phyloP scores from a whole-genome alignment of 805 yeast genomes.

The Barnettozyma populi region DNA sequence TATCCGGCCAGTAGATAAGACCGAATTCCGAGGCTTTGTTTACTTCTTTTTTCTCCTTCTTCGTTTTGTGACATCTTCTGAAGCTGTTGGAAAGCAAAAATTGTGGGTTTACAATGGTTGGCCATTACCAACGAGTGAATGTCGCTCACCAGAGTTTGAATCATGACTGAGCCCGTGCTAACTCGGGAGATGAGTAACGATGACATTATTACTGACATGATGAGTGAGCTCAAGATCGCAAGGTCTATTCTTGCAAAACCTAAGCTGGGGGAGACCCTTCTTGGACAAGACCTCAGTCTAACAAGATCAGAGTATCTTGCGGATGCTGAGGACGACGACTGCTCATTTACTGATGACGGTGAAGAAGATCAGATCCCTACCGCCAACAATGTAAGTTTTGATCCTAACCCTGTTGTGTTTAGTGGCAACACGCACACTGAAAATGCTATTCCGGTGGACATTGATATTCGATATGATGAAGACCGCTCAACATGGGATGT shows the following conservation, averaged over 20 bases:
- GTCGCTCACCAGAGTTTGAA: not conserved
- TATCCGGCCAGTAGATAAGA: not conserved
- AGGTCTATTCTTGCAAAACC: not conserved
- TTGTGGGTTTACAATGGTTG: not conserved
- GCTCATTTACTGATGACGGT: not conserved
- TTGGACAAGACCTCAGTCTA: not conserved
- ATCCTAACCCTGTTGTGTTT: not conserved
- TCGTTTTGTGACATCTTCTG: not conserved
- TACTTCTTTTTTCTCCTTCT: not conserved
- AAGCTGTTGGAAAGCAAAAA: not conserved
- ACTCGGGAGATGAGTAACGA: conserved; percentile 4
- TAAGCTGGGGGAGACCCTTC: not conserved
- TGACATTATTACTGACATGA: conserved; percentile 5
- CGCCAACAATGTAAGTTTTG: not conserved
- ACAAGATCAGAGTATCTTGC: not conserved
- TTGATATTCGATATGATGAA: not conserved
- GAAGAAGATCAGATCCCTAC: not conserved
- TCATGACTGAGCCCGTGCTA: not conserved
- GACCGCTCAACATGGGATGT: not conserved
- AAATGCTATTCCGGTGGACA: not conserved
- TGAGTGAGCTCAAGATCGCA: conserved; percentile 8
- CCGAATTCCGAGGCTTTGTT: not conserved
- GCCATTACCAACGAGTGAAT: not conserved
- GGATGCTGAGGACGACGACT: conserved; percentile 1
- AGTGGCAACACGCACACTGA: not conserved